phyloP scores from a whole-genome alignment of 805 yeast species.

The Brettanomyces sp. region DNA sequence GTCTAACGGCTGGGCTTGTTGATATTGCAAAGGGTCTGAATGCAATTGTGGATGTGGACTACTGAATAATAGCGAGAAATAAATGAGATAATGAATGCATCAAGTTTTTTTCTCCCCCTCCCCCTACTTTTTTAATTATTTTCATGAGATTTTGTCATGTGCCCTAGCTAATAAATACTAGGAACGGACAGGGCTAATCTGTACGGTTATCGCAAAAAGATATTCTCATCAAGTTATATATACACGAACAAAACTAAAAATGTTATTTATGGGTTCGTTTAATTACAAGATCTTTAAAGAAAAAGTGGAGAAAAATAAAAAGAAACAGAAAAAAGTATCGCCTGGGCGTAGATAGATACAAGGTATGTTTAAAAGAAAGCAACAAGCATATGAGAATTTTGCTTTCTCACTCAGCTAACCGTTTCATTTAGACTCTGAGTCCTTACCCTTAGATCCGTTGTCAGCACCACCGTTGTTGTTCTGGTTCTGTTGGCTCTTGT shows the following conservation, averaged over 20 bases:
- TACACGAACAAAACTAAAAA: background rate
- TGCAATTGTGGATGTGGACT: too few relatives aligned
- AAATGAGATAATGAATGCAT: too few relatives aligned
- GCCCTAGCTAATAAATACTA: too few relatives aligned
- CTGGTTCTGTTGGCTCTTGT: slow-evolving; percentile 26
- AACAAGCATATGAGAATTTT: background rate
- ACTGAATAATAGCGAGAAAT: too few relatives aligned
- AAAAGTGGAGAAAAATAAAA: background rate
- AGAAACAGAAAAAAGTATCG: too few relatives aligned
- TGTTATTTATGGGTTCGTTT: background rate
- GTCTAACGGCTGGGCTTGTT: too few relatives aligned
- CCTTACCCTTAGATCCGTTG: background rate
- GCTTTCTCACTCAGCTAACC: background rate
- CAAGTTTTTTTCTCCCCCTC: too few relatives aligned
- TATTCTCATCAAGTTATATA: background rate
- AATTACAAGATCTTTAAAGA: background rate
- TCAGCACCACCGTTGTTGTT: background rate
- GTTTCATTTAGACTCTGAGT: background rate
- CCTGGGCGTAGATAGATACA: too few relatives aligned
- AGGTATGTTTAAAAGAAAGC: too few relatives aligned
- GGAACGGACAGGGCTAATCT: too few relatives aligned
- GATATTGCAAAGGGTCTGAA: too few relatives aligned
- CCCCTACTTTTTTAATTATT: background rate
- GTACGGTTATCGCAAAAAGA: background rate
- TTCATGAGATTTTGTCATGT: too few relatives aligned